A percentile compares a stretch with the other conserved stretches of the same genome.
Evolutionary conservation across 306 rosid species (phyloP).

Genomic region (Geum urbanum): DNA sequence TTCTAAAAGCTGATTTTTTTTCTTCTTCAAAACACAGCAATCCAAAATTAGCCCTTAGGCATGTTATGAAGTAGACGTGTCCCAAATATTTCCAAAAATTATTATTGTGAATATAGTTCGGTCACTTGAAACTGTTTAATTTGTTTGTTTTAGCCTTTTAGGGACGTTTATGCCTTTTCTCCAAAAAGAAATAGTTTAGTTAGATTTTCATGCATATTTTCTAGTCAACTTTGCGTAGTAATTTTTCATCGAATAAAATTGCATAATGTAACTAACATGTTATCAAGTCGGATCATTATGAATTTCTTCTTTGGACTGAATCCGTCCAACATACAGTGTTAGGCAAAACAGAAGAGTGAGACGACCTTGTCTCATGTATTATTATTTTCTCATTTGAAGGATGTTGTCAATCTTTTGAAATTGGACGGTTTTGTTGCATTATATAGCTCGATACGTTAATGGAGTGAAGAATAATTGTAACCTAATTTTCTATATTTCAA

Average conservation of each 20-base stretch:
- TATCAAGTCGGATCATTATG: too few species aligned
- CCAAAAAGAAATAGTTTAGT: too few species aligned
- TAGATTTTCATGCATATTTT: too few species aligned
- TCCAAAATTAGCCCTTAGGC: too few species aligned
- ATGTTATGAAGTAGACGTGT: not conserved
- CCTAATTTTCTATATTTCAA: not conserved
- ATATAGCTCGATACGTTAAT: not conserved
- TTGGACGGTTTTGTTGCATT: not conserved
- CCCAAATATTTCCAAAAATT: not conserved
- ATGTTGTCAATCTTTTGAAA: not conserved
- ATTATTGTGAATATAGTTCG: not conserved
- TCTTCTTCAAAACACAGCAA: too few species aligned
- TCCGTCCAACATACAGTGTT: too few species aligned
- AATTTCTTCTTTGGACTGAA: too few species aligned
- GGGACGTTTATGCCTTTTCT: too few species aligned
- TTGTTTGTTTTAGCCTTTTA: not conserved
- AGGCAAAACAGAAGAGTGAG: not conserved
- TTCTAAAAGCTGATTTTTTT: too few species aligned
- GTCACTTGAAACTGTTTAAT: not conserved
- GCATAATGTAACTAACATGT: too few species aligned
- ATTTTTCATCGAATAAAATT: too few species aligned
- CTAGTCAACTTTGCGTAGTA: too few species aligned
- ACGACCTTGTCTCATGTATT: not conserved
- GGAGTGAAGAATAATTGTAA: not conserved
- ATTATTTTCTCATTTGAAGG: not conserved